These are phyloP conservation scores for Schizosaccharomyces osmophilus DNA, from an alignment of 805 yeast genomes.

Conservation along the genomic window DNA sequence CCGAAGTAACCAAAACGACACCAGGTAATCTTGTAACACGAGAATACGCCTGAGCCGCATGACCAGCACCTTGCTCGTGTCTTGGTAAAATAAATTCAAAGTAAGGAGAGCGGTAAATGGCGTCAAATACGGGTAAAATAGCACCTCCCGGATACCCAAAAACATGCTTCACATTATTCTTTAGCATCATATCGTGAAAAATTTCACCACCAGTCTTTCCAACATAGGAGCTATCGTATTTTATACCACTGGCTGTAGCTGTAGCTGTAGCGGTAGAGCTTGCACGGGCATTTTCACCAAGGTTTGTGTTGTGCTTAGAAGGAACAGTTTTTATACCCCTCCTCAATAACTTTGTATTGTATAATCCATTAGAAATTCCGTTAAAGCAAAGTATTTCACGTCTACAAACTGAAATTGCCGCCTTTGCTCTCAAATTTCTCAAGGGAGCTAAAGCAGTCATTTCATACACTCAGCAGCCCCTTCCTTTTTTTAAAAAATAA, in stretches of 20 bases:
- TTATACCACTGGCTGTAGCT: not conserved
- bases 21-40: slow-evolving; percentile 91
- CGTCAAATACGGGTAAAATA: slow-evolving; percentile 89
- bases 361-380: not conserved
- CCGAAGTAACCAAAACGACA: slow-evolving; percentile 93
- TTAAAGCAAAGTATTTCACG: not conserved
- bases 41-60: slow-evolving; percentile 98
- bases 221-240: slow-evolving; percentile 16
- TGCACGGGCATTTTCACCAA: not conserved
- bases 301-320: no score
- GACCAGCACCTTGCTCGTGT: slow-evolving; percentile 99
- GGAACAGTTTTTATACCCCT: no score
- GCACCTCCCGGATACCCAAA: slow-evolving; percentile 99
- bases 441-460: not conserved
- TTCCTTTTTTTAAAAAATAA: slow-evolving; percentile 3
- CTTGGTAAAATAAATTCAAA: slow-evolving; percentile 81
- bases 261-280: not conserved
- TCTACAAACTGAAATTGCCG: not conserved
- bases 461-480: slow-evolving; percentile 3
- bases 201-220: slow-evolving; percentile 97
- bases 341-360: not conserved
- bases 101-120: slow-evolving; percentile 71
- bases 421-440: not conserved
- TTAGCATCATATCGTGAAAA: slow-evolving; percentile 94
- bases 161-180: slow-evolving; percentile 84